Base-by-base conservation (phyloP, 768 basidiomycete genomes). In the Roridomyces roridus region DNA sequence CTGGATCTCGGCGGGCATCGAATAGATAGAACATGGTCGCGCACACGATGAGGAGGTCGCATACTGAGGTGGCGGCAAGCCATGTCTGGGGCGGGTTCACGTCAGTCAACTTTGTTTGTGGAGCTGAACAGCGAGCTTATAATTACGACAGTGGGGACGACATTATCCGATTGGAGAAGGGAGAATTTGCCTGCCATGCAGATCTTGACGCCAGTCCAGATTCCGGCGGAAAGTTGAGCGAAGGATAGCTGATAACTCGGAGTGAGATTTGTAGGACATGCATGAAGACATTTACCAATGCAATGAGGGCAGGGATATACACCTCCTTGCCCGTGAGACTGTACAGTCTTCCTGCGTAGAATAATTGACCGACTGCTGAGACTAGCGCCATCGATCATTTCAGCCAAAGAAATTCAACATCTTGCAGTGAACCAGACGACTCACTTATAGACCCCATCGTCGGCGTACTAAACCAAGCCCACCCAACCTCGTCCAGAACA, bases 331-430 rank as follows among this genome's bases (percentile, higher is more conserved):
- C 29, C 15, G 34, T n/a, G 11, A 57, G n/a, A 20, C 36, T 48
- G n/a, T 55, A 65, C 17, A 68, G 62, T 12, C 67, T 55, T 46
- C 64, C 61, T 0, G 60, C 60, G 46, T 64, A 68, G 54, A 59
- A 68, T 11, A 40, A 45, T 20, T 68, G 67, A 9, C 66, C 67
- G 9, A 66, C 42, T 0, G 35, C 58, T 6, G 65, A 64, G 39
- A 53, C 55, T 48, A 23, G 14, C 29, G n/a, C n/a, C n/a, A n/a
- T n/a, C n/a, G n/a, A n/a, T n/a, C n/a, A n/a, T n/a, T n/a, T n/a
- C n/a, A n/a, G n/a, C n/a, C n/a, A n/a, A n/a, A n/a, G n/a, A n/a
- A n/a, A n/a, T n/a, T n/a, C n/a, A n/a, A n/a, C n/a, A 6, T 31
- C 7, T 31, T 31, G 29, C 7, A 7, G n/a, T n/a, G 6, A 31